Base-by-base conservation (phyloP, 2,329 filamentous ascomycete genomes). In the Metarhizium guizhouense region DNA sequence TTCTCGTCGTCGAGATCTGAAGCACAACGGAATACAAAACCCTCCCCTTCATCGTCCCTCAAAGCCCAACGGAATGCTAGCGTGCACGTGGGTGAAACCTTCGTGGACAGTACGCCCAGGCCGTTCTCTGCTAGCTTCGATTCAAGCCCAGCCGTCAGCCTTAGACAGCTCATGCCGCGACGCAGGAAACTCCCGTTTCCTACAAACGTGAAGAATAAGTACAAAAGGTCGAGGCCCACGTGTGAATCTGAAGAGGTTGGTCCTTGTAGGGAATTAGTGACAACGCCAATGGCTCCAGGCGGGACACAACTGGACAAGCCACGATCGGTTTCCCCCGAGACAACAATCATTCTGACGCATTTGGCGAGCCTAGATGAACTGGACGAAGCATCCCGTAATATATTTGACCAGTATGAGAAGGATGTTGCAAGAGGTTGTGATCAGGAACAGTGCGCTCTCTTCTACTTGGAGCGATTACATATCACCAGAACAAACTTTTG, bases 361-460 rank as follows among this genome's bases (percentile, higher is more conserved):
- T n/a, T 57, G 10, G 48, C 53, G 8, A 57, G 59, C 4, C 53
- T 72, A 4, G 60, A 59, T 18, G 54, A 63, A 6, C 47, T 69
- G n/a, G 62, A 68, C 32, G 48, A 56, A 50, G 54, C 56, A 34
- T 67, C 69, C 3, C 60, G 59, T 1, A 58, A 32, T 3, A 42
- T 71, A 10, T 61, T 72, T 30, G 64, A 70, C 6, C 68, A 72
- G 52, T 72, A 68, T 48, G 58, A 65, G 45, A 59, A 59, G n/a
- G 70, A 72, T 45, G 32, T 69, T 8, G 49, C 56, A 0, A 34
- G 56, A 7, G 62, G 67, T 0, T 57, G 51, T 7, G 57, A 72
- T 25, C 47, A 59, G 14, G 57, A 38, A 1, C 42, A 58, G 0
- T 64, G 62, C 25, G 68, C 68, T 16, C 58, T 60, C 11, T 70